A percentile compares a stretch with the other conserved stretches of the same genome.
phyloP scores from a whole-genome alignment of 2,329 filamentous ascomycete genomes.

The Cladosporium velox region DNA sequence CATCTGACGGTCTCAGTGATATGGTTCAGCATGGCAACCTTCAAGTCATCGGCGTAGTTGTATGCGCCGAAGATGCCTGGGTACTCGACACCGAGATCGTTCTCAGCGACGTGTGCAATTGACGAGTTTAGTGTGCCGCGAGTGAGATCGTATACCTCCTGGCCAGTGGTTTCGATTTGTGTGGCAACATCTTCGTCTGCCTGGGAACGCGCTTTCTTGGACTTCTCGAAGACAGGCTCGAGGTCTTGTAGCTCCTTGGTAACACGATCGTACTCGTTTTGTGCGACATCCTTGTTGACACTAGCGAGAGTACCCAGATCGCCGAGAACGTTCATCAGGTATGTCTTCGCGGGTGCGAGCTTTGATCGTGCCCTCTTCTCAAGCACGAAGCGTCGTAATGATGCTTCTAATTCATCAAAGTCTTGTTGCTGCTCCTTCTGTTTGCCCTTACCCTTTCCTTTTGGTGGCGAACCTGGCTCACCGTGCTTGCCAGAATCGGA shows the following conservation, averaged over 20 bases:
- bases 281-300: constrained; percentile 85
- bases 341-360: constrained; percentile 91
- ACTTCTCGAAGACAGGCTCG: constrained; percentile 81
- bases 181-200: constrained; percentile 79
- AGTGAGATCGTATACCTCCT: constrained; percentile 82
- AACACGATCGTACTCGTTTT: constrained; percentile 81
- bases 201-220: constrained; percentile 75
- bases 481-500: constrained; percentile 57
- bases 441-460: constrained; percentile 76
- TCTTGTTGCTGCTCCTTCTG: constrained; percentile 78
- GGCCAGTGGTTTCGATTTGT: constrained; percentile 81
- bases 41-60: constrained; percentile 90
- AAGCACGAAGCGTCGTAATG: constrained; percentile 86
- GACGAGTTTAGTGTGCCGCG: constrained; percentile 72
- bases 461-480: constrained; percentile 45
- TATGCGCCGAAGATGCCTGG: constrained; percentile 83
- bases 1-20: constrained; percentile 75
- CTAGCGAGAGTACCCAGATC: constrained; percentile 81
- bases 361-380: constrained; percentile 96
- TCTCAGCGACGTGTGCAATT: constrained; percentile 74
- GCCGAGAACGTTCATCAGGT: constrained; percentile 87
- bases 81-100: constrained; percentile 79
- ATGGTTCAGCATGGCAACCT: constrained; percentile 85
- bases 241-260: constrained; percentile 76
- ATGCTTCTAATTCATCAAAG: constrained; percentile 86